Percentiles rank a stretch among this genome's conserved stretches.
Evolutionary conservation across 164 flowering plant species (phyloP).

Genomic region (Tetracentron sinense): DNA sequence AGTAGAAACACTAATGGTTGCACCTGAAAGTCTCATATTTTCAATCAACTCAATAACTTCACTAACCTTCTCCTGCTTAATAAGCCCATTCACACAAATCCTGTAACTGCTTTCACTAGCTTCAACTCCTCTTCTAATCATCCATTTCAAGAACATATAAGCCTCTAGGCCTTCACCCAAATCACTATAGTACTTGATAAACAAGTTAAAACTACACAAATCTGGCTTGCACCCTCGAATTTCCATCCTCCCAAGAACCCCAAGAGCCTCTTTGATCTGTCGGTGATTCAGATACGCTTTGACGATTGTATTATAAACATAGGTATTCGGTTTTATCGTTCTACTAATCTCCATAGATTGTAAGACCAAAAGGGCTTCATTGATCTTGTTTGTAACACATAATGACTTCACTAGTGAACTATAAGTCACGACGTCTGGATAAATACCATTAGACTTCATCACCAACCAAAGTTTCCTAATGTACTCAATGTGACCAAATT

Average conservation of each 20-base stretch:
- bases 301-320: slow-evolving; percentile 19
- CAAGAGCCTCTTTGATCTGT: slow-evolving; percentile 17
- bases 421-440: slow-evolving; percentile 18
- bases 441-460: slow-evolving; percentile 18
- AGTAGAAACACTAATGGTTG: slow-evolving; percentile 10
- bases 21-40: slow-evolving; percentile 4
- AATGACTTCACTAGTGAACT: slow-evolving; percentile 19
- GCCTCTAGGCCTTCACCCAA: slow-evolving; percentile 20
- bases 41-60: slow-evolving; percentile 21
- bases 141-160: slow-evolving; percentile 15
- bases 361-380: slow-evolving; percentile 14
- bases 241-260: slow-evolving; percentile 23
- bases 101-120: slow-evolving; percentile 17
- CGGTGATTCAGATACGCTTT: slow-evolving; percentile 17
- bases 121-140: slow-evolving; percentile 16
- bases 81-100: slow-evolving; percentile 19
- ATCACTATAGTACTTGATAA: slow-evolving; percentile 22
- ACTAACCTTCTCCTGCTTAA: slow-evolving; percentile 17
- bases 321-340: slow-evolving; percentile 17
- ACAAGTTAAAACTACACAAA: slow-evolving; percentile 24
- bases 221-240: slow-evolving; percentile 17
- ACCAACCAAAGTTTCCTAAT: slow-evolving; percentile 10
- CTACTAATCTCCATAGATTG: slow-evolving; percentile 13
- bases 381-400: slow-evolving; percentile 12
- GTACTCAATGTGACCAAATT: slow-evolving; percentile 9